Conservation (phyloP, 1,284 basidiomycete species). For the Ganoderma lucidum region DNA sequence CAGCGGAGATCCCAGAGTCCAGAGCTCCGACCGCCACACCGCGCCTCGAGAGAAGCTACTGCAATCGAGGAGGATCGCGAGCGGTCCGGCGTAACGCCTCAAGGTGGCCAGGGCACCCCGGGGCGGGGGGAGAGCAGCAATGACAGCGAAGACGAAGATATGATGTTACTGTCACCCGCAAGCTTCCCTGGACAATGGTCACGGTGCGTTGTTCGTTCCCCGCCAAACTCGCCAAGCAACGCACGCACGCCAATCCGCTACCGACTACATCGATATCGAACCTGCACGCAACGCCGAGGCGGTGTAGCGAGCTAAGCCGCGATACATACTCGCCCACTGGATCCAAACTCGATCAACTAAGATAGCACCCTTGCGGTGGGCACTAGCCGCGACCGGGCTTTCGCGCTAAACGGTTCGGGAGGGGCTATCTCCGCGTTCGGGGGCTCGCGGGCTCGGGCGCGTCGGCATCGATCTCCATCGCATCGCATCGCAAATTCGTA, state of each 20-base stretch:
- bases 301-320: slow-evolving; percentile 1
- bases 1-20: slow-evolving; percentile 2
- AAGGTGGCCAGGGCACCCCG: not conserved
- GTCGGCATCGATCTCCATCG: slow-evolving; percentile 1
- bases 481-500: slow-evolving; percentile 6
- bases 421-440: slow-evolving; percentile 4
- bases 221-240: not conserved
- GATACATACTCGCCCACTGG: slow-evolving; percentile 8
- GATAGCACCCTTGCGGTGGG: not conserved
- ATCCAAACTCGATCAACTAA: not conserved
- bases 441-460: not conserved
- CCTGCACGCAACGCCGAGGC: slow-evolving; percentile 1
- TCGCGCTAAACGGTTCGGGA: slow-evolving; percentile 7
- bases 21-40: not conserved
- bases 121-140: not conserved
- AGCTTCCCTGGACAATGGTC: not conserved
- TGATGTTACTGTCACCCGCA: not conserved
- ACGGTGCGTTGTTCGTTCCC: slow-evolving; percentile 1
- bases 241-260: slow-evolving; percentile 1
- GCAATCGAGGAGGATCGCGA: not conserved
- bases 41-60: not conserved
- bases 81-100: not conserved
- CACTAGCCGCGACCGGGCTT: slow-evolving; percentile 6
- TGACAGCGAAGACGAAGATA: slow-evolving; percentile 4
- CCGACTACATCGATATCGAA: not conserved